Evolutionary conservation across 1,284 basidiomycete genomes (phyloP).

Genomic region (Cutaneotrichosporon sp.): DNA sequence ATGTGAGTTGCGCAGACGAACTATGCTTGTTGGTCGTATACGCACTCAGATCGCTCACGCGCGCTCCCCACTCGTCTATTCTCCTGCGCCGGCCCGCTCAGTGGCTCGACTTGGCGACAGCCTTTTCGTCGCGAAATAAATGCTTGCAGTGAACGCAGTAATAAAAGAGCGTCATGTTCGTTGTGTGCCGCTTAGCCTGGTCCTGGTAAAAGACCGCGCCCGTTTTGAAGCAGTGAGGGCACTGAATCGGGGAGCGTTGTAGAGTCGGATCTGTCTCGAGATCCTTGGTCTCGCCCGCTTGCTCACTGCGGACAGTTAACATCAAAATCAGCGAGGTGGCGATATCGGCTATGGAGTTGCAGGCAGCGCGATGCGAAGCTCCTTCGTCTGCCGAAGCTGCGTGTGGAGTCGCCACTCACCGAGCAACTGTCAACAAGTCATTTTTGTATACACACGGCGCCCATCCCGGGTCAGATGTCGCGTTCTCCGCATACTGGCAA

Average conservation of each 20-base stretch:
- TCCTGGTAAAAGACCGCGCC: slow-evolving; percentile 87
- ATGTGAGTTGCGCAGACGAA: no score
- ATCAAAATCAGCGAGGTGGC: no score
- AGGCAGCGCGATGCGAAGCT: no score
- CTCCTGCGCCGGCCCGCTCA: not conserved
- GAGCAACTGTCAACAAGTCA: slow-evolving; percentile 86
- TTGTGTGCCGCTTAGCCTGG: slow-evolving; percentile 88
- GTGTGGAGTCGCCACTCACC: slow-evolving; percentile 56
- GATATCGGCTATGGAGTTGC: no score
- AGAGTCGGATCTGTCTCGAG: slow-evolving; percentile 87
- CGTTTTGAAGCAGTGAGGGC: slow-evolving; percentile 46
- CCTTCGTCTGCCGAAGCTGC: no score
- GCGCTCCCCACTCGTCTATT: not conserved
- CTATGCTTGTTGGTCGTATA: not conserved
- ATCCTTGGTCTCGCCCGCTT: slow-evolving; percentile 85
- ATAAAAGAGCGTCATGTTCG: slow-evolving; percentile 74
- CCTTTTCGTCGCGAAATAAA: slow-evolving; percentile 64
- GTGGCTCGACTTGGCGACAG: not conserved
- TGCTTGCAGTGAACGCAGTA: slow-evolving; percentile 82
- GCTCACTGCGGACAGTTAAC: slow-evolving; percentile 60
- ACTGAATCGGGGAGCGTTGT: slow-evolving; percentile 48
- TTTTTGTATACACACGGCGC: slow-evolving; percentile 83
- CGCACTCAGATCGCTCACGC: not conserved
- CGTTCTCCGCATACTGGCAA: slow-evolving; percentile 80
- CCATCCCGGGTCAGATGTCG: slow-evolving; percentile 56